Evolutionary conservation across 202 grass and related monocot species (phyloP).

Genomic region (Panicum hallii): DNA sequence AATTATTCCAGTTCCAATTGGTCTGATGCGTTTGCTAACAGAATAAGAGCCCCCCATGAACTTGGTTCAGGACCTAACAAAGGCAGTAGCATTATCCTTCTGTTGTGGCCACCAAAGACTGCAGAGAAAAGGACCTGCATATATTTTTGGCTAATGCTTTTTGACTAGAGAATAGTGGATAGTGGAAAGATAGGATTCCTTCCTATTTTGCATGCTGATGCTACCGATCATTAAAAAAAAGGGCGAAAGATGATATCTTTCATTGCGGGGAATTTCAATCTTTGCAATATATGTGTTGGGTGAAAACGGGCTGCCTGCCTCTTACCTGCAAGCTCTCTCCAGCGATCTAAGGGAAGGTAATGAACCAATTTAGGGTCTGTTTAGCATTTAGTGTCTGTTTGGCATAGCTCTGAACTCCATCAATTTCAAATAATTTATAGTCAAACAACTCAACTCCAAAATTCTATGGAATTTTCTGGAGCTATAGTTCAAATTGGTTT

Average conservation of each 20-base stretch:
- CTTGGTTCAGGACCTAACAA: slow-evolving; percentile 40
- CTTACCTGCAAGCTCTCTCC: too few relatives aligned
- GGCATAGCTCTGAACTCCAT: too few relatives aligned
- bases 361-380: too few relatives aligned
- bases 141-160: slow-evolving; percentile 26
- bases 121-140: slow-evolving; percentile 15
- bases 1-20: neutral
- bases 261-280: slow-evolving; percentile 33
- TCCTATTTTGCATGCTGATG: slow-evolving; percentile 42
- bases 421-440: too few relatives aligned
- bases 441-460: too few relatives aligned
- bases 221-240: slow-evolving; percentile 34
- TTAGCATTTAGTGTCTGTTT: too few relatives aligned
- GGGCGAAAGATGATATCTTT: slow-evolving; percentile 9
- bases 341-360: too few relatives aligned
- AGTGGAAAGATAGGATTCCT: slow-evolving; percentile 38
- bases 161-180: slow-evolving; percentile 50
- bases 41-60: slow-evolving; percentile 24
- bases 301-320: slow-evolving; percentile 37
- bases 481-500: too few relatives aligned
- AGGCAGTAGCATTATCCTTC: slow-evolving; percentile 29
- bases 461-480: too few relatives aligned
- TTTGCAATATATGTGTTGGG: slow-evolving; percentile 45
- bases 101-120: slow-evolving; percentile 39
- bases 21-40: neutral